phyloP scores from a whole-genome alignment of 2,329 filamentous ascomycete genomes.

The Trichoderma asperellum region DNA sequence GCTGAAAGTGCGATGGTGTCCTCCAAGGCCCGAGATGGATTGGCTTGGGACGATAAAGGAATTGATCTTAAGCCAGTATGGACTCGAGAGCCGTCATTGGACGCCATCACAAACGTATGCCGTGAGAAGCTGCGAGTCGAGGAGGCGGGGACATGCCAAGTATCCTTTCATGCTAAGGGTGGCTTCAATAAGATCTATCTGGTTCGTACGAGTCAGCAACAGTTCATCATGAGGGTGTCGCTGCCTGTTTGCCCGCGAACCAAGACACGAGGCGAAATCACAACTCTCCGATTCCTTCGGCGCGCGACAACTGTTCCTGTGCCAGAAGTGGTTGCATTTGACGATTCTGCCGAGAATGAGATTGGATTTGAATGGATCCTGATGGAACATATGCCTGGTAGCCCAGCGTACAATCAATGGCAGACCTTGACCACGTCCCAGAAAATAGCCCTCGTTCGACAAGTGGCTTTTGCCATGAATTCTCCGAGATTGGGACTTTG shows the following conservation, averaged over 20 bases:
- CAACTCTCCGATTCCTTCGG: constrained; percentile 43
- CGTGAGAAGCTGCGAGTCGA: neutral
- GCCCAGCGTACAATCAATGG: constrained; percentile 38
- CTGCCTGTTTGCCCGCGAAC: constrained; percentile 43
- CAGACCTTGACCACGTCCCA: constrained; percentile 27
- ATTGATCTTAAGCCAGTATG: neutral
- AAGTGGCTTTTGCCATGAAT: neutral
- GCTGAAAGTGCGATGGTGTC: neutral
- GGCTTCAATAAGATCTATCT: neutral
- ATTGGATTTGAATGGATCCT: constrained; percentile 49
- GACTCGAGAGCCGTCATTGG: neutral
- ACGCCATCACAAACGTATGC: neutral
- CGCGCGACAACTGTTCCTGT: constrained; percentile 41
- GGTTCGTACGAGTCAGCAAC: neutral
- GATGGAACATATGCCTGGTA: constrained; percentile 40
- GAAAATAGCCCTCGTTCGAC: neutral
- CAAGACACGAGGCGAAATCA: constrained; percentile 47
- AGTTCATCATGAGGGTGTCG: constrained; percentile 42
- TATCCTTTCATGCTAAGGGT: neutral
- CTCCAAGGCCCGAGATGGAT: neutral
- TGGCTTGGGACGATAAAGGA: neutral
- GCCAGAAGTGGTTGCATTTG: constrained; percentile 40
- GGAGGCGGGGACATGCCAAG: neutral
- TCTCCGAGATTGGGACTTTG: neutral
- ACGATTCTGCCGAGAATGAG: constrained; percentile 38